A percentile compares a stretch with the other conserved stretches of the same genome.
phyloP scores from a whole-genome alignment of 1,284 basidiomycete species.

The Blastosporella zonata region DNA sequence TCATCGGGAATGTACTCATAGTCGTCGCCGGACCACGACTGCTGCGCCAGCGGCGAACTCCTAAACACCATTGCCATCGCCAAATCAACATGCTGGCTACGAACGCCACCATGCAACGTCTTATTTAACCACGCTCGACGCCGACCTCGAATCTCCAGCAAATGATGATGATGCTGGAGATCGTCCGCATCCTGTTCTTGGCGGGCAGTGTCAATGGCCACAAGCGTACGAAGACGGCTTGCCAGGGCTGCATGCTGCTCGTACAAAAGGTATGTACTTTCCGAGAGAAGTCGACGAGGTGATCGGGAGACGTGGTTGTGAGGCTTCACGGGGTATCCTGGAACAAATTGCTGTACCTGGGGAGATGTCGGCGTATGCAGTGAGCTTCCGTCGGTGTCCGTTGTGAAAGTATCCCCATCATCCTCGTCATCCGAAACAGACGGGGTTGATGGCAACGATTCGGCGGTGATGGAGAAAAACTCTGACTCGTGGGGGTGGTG shows the following conservation, averaged over 20 bases:
- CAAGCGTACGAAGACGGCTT: conserved; percentile 39
- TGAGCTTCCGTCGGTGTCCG: conserved; percentile 53
- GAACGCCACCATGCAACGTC: conserved; percentile 28
- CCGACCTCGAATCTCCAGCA: conserved; percentile 48
- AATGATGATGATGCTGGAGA: conserved; percentile 34
- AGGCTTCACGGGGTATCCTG: conserved; percentile 7
- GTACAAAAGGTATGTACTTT: conserved; percentile 28
- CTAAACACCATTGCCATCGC: conserved; percentile 43
- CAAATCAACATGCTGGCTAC: conserved; percentile 18
- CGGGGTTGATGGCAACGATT: conserved; percentile 23
- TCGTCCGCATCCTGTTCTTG: conserved; percentile 36
- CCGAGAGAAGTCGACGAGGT: conserved; percentile 16
- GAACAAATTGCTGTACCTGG: conserved; percentile 16
- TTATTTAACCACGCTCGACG: conserved; percentile 55
- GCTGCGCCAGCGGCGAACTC: conserved; percentile 35
- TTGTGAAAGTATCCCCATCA: conserved; percentile 30
- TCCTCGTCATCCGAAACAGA: conserved; percentile 34
- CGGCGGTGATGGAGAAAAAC: conserved; percentile 22
- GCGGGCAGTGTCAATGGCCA: conserved; percentile 35
- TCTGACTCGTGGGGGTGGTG: conserved; percentile 19
- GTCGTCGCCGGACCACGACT: conserved; percentile 34
- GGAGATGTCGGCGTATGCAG: conserved; percentile 51
- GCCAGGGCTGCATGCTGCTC: conserved; percentile 34
- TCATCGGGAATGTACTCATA: conserved; percentile 27
- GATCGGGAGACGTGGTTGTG: conserved; percentile 12